phyloP scores from a whole-genome alignment of 441 rosid genomes.

The Geranium incanum region DNA sequence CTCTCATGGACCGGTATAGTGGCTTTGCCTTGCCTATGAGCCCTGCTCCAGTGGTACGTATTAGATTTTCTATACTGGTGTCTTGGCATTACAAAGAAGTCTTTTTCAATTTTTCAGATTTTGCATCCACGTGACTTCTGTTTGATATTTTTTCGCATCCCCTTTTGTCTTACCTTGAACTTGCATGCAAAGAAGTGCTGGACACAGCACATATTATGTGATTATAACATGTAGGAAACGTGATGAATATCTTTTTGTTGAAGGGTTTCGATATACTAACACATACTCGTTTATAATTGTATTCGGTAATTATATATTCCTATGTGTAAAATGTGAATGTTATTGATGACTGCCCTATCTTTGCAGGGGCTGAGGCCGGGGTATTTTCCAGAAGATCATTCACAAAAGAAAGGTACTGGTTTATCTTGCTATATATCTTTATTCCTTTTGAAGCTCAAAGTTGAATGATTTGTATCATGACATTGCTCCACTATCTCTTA shows the following conservation, averaged over 20 bases:
- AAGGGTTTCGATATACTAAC: not conserved
- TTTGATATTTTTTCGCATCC: not conserved
- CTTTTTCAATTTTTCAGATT: not conserved
- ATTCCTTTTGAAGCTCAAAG: slow-evolving; percentile 1
- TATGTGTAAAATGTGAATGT: not conserved
- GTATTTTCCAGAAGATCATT: slow-evolving; percentile 65
- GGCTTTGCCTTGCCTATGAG: slow-evolving; percentile 80
- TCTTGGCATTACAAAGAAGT: not conserved
- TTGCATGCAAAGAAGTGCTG: not conserved
- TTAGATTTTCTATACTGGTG: not conserved
- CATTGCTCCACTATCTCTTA: slow-evolving; percentile 2
- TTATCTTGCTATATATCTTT: slow-evolving; percentile 15
- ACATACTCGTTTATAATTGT: not conserved
- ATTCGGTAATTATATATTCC: not conserved
- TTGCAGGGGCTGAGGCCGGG: slow-evolving; percentile 82
- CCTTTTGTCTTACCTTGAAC: not conserved
- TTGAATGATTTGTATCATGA: not conserved
- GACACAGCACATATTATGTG: not conserved
- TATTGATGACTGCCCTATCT: slow-evolving; percentile 18
- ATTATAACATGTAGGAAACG: not conserved
- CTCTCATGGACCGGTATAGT: slow-evolving; percentile 69
- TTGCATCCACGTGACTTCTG: not conserved
- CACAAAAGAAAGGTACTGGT: slow-evolving; percentile 57
- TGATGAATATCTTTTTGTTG: not conserved
- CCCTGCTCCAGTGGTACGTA: slow-evolving; percentile 72